These are phyloP conservation scores for Gentiana straminea DNA, from an alignment of 257 asterid species.

Conservation along the genomic window DNA sequence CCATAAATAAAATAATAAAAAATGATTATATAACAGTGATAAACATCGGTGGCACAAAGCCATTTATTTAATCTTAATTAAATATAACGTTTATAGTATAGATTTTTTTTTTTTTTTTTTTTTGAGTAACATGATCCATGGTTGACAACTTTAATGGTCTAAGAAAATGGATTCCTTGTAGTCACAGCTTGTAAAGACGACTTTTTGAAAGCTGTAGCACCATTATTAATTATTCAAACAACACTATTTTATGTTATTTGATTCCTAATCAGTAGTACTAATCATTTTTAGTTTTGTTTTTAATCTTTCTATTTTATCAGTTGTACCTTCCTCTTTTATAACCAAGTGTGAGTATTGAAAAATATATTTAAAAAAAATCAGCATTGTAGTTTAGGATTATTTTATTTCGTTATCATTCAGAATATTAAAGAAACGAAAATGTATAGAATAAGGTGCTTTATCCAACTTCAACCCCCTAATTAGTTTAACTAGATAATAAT, in stretches of 20 bases:
- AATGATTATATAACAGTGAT: too few relatives aligned
- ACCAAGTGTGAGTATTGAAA: neutral
- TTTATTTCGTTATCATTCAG: neutral
- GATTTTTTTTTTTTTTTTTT: too few relatives aligned
- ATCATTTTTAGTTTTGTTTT: too few relatives aligned
- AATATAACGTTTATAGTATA: too few relatives aligned
- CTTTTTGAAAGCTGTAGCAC: slow-evolving; percentile 10
- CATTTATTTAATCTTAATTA: too few relatives aligned
- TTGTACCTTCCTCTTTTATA: neutral
- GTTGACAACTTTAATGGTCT: slow-evolving; percentile 9
- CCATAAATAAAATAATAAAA: too few relatives aligned
- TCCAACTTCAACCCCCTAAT: neutral
- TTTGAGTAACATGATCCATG: too few relatives aligned
- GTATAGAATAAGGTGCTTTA: neutral
- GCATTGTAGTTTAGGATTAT: neutral
- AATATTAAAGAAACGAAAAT: neutral
- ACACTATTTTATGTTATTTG: neutral
- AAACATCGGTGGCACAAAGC: too few relatives aligned
- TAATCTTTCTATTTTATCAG: neutral
- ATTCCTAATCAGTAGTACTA: neutral
- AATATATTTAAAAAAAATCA: neutral
- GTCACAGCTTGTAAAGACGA: slow-evolving; percentile 15
- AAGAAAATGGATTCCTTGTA: slow-evolving; percentile 13
- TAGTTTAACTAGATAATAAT: too few relatives aligned
- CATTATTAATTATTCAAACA: slow-evolving; percentile 7